Conservation (phyloP, 805 yeast genomes). For the Kodamaea leandrae region DNA sequence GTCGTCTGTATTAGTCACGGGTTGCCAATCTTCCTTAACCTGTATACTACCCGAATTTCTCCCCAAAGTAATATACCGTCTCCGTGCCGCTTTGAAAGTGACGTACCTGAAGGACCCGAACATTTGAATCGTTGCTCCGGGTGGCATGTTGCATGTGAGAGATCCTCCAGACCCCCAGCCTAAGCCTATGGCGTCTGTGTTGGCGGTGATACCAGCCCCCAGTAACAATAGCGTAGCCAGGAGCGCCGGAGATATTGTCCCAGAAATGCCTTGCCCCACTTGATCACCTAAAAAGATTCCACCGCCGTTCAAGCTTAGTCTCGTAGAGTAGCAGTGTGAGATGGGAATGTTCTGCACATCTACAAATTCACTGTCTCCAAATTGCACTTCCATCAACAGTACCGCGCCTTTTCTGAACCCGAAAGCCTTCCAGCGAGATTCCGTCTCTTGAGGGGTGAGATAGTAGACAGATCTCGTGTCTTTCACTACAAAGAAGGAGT, state of each 20-base stretch:
- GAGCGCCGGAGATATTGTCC: constrained; percentile 1
- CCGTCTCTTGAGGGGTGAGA: constrained; percentile 10
- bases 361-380: constrained; percentile 12
- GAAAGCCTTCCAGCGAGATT: neutral
- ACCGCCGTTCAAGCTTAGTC: constrained; percentile 17
- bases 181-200: neutral
- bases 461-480: constrained; percentile 11
- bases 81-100: constrained; percentile 16
- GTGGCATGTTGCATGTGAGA: constrained; percentile 16
- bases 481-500: constrained; percentile 4
- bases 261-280: neutral
- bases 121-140: constrained; percentile 19
- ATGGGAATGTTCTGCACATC: constrained; percentile 15
- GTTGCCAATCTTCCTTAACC: neutral
- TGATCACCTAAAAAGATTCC: neutral
- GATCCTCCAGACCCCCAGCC: constrained; percentile 12
- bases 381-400: constrained; percentile 19
- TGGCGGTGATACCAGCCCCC: constrained; percentile 3
- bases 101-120: constrained; percentile 15
- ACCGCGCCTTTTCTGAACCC: constrained; percentile 8
- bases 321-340: constrained; percentile 18
- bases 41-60: neutral
- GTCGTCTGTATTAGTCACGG: neutral
- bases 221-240: constrained; percentile 2
- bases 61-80: constrained; percentile 10